Evolutionary conservation across 225 moss, liverwort and hornwort genomes (phyloP), one percentile per base, ranked within the genome.

Genomic region (Anthoceros angustus): DNA sequence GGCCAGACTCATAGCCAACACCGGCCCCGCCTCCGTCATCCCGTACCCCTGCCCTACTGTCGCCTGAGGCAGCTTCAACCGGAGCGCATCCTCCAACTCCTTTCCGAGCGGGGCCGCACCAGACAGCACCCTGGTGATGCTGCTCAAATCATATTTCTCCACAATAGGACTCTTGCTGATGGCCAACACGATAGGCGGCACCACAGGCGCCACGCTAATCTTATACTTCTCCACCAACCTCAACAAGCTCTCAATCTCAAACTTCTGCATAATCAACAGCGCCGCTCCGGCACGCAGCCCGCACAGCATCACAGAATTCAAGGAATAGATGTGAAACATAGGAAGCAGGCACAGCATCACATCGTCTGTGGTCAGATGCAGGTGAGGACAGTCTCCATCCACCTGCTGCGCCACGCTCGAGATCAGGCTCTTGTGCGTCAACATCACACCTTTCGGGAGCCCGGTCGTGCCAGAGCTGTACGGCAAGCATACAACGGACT

Each of bases 61-160:
- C 7, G 86, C 86, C 10, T 78, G 74, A 0, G 92, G 89, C 42
- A 93, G 64, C 48, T 80, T 81, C 46, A 75, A 72, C 9, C 85
- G 66, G 73, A 89, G 83, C 43, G 85, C 80, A 41, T 86, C 89
- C 71, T 87, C 85, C 2, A 89, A 74, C 26, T 93, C 92, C 63
- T 83, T 93, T 38, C 89, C 92, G 0, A 93, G 78, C 15, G 92
- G 89, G 14, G 92, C 89, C 2, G 92, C 92, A 3, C 85, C 92
- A 0, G 77, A 87, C 76, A 86, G 68, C 14, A 93, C 79, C 76
- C 76, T 75, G 71, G 21, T 79, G 39, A 93, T 72, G 40, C 83
- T 83, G 16, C 78, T 82, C 6, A 93, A 68, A 69, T 89, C 85
- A 24, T 76, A 93, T 0, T 87, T 68, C 38, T 67, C 77, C 43